Evolutionary conservation across 768 basidiomycete species (phyloP), one percentile per base, ranked within the genome.

Genomic region (Dictyophora rubrovolvata): DNA sequence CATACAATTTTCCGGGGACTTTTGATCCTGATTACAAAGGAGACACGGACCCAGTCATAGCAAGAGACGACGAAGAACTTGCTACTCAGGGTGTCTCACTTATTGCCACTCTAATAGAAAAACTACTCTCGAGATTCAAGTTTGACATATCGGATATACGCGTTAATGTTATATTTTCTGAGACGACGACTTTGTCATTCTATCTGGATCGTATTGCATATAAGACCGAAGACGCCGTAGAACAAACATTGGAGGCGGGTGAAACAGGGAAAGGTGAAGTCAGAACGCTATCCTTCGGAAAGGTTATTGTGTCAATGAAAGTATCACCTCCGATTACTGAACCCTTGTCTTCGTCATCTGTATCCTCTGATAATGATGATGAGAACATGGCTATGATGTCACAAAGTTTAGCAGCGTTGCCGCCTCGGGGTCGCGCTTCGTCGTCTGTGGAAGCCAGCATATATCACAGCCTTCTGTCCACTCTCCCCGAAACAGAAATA

Each of bases 51-150:
- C 35, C 37, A 22, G 23, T 23, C 14, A 48, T 16, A 14, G 36
- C 22, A n/a, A 76, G 75, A 47, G 66, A 69, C 17, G 84, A 86
- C 53, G 66, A 71, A 23, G 85, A 89, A 62, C 84, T 86, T 47
- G 78, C 79, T 28, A 53, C 54, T 18, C 61, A 65, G 34, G 91
- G 89, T 17, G 83, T 92, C 22, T 89, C 89, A 16, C 73, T 93
- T 53, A 86, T 93, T 68, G 84, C 92, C 28, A 79, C 80, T 51
- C 77, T 93, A 57, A 83, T 93, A 51, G 90, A 93, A 66, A 77
- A 83, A 28, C 73, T 93, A 12, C 79, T 93, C 28, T 79, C 87
- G 16, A 80, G 85, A 61, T 88, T 93, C 67, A 83, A 87, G 61
- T 87, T 90, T 65, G 83, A 86, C 63, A 86, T 83, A 14, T 66